Evolutionary conservation across 2,329 filamentous ascomycete species (phyloP).

Genomic region (Waltergamsia citrina): DNA sequence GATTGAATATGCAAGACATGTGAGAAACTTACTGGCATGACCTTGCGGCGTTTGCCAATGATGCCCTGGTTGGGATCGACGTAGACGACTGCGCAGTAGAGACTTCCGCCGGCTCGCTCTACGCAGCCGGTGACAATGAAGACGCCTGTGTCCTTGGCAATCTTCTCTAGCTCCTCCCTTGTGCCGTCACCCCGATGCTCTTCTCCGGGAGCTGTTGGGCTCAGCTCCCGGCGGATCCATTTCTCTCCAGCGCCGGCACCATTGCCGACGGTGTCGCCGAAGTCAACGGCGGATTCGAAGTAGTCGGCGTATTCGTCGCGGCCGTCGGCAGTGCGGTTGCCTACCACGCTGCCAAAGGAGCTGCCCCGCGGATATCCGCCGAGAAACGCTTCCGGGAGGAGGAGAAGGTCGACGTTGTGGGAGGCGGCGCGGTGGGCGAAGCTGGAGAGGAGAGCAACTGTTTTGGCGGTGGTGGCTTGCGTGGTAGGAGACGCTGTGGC

Average conservation of each 20-base stretch:
- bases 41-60: slow-evolving; percentile 80
- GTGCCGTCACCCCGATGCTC: slow-evolving; percentile 45
- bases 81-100: slow-evolving; percentile 79
- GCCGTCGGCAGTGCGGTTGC: slow-evolving; percentile 56
- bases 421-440: slow-evolving; percentile 55
- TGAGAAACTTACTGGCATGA: slow-evolving; percentile 62
- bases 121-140: slow-evolving; percentile 76
- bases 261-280: slow-evolving; percentile 63
- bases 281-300: slow-evolving; percentile 69
- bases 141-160: slow-evolving; percentile 69
- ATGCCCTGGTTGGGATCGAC: slow-evolving; percentile 65
- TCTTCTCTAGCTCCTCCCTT: slow-evolving; percentile 66
- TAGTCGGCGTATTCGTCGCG: slow-evolving; percentile 77
- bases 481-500: slow-evolving; percentile 47
- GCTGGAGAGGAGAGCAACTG: slow-evolving; percentile 54
- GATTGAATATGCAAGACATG: not conserved
- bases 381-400: slow-evolving; percentile 88
- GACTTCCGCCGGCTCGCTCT: slow-evolving; percentile 68
- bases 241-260: slow-evolving; percentile 59
- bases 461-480: slow-evolving; percentile 40
- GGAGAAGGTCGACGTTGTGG: slow-evolving; percentile 53
- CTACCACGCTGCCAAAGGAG: slow-evolving; percentile 20
- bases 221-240: slow-evolving; percentile 58
- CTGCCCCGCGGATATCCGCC: slow-evolving; percentile 66
- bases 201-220: slow-evolving; percentile 9